Conservation (phyloP, 768 basidiomycete genomes). For the Pseudohyphozyma bogoriensis region DNA sequence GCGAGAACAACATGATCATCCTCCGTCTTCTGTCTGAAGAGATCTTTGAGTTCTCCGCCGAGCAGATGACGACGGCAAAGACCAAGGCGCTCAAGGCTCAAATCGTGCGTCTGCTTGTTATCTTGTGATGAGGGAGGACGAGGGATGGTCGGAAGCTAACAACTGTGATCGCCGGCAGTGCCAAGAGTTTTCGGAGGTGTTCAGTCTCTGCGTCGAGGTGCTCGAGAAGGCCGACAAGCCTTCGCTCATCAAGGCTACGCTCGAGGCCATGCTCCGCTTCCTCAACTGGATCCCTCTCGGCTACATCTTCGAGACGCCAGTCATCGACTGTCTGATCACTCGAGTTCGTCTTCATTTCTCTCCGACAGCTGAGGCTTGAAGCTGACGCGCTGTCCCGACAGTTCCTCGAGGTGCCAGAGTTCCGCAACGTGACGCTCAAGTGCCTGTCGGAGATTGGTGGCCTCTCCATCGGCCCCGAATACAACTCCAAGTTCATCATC, state of each 20-base stretch:
- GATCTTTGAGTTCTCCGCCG: slow-evolving; percentile 96
- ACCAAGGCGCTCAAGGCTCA: slow-evolving; percentile 95
- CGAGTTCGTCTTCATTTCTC: slow-evolving; percentile 52
- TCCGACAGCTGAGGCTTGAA: not conserved
- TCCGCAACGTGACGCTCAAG: slow-evolving; percentile 92
- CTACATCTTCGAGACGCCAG: slow-evolving; percentile 95
- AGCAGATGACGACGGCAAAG: slow-evolving; percentile 96
- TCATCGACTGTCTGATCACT: slow-evolving; percentile 85
- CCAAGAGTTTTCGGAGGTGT: slow-evolving; percentile 62
- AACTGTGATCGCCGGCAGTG: slow-evolving; percentile 12
- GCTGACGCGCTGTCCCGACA: slow-evolving; percentile 36
- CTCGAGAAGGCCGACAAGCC: slow-evolving; percentile 94
- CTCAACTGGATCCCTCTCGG: slow-evolving; percentile 98
- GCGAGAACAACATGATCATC: slow-evolving; percentile 99
- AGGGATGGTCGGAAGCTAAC: not conserved
- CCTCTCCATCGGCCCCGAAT: slow-evolving; percentile 88
- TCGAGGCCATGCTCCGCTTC: slow-evolving; percentile 90
- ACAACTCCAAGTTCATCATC: slow-evolving; percentile 94
- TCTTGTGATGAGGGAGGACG: not conserved
- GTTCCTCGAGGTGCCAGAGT: slow-evolving; percentile 95
- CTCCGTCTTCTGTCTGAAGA: slow-evolving; percentile 94
- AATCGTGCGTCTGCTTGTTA: slow-evolving; percentile 64
- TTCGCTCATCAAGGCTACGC: slow-evolving; percentile 81
- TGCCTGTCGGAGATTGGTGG: slow-evolving; percentile 94
- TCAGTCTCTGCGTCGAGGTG: slow-evolving; percentile 93